Percentiles rank a stretch among this genome's conserved stretches.
phyloP scores from a whole-genome alignment of 441 rosid genomes.

The Syzygium malaccense region DNA sequence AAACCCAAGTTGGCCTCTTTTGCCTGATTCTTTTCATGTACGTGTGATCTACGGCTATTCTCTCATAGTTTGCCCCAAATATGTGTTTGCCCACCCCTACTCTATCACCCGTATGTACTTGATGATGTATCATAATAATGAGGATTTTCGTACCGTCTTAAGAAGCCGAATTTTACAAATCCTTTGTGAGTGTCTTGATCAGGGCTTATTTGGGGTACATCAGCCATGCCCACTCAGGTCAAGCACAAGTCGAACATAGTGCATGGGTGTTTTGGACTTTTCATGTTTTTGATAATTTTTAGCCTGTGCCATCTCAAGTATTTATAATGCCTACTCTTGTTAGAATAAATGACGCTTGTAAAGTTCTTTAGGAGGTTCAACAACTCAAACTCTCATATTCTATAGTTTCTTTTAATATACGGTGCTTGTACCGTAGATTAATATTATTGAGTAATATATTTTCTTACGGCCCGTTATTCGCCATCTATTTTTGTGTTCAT shows the following conservation, averaged over 20 bases:
- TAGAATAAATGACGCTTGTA: background rate
- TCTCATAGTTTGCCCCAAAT: background rate
- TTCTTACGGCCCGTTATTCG: background rate
- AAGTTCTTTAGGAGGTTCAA: background rate
- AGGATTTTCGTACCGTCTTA: background rate
- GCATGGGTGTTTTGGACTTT: background rate
- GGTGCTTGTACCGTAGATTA: no score
- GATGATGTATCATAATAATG: background rate
- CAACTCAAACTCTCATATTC: background rate
- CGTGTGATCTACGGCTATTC: background rate
- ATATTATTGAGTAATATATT: background rate
- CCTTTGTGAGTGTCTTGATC: background rate
- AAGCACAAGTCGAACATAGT: background rate
- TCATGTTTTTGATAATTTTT: no score
- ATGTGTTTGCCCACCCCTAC: background rate
- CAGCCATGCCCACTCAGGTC: background rate
- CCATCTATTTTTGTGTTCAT: background rate
- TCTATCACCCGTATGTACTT: background rate
- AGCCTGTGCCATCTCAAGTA: slow-evolving; percentile 12
- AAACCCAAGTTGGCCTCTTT: slow-evolving; percentile 22
- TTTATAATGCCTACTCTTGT: background rate
- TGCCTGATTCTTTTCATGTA: background rate
- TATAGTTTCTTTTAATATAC: no score
- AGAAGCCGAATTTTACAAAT: background rate
- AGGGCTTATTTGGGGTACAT: background rate